Evolutionary conservation across 441 rosid species (phyloP), one percentile per base, ranked within the genome.

Genomic region (Croton setiger): DNA sequence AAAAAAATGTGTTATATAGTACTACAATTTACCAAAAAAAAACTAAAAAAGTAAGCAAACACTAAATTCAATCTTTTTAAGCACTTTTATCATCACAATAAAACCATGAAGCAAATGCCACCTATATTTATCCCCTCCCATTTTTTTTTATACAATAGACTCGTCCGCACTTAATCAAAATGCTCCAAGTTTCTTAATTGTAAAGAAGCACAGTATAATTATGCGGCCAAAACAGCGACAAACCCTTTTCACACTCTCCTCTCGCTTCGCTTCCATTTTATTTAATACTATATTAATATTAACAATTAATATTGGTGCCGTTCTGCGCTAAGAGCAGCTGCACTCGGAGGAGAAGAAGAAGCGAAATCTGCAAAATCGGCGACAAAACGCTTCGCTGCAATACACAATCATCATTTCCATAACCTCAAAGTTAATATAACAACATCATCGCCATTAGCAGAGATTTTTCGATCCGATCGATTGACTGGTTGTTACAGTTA

Each of bases 401-500:
- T 6, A 60, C 56, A 57, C 35, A 20, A 43, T 13, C 66, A 49
- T 12, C 59, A 11, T 13, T 60, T 17, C 21, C 27, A 5, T 20
- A 35, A 17, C 58, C 12, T 48, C 37, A 21, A 60, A 39, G 21
- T 14, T 23, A 33, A 23, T 43, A 23, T 37, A 59, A 48, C 44
- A 45, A 45, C 44, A 64, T 33, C 23, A 8, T 37, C 52, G 33
- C 7, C 58, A 54, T 56, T 44, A n/a, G 68, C 17, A 47, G 17
- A 74, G 66, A 77, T 75, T 76, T 52, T 23, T 74, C 78, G 83
- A 79, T 80, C 79, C 81, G 71, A 72, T 72, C 79, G 75, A 56
- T 72, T 70, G 69, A 75, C 75, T 72, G 72, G 66, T 48, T 48
- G 66, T 59, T 57, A 39, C 5, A 48, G 18, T 43, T 63, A 7